Evolutionary conservation across 305 asterid genomes (phyloP).

Genomic region (Nicotiana rustica): DNA sequence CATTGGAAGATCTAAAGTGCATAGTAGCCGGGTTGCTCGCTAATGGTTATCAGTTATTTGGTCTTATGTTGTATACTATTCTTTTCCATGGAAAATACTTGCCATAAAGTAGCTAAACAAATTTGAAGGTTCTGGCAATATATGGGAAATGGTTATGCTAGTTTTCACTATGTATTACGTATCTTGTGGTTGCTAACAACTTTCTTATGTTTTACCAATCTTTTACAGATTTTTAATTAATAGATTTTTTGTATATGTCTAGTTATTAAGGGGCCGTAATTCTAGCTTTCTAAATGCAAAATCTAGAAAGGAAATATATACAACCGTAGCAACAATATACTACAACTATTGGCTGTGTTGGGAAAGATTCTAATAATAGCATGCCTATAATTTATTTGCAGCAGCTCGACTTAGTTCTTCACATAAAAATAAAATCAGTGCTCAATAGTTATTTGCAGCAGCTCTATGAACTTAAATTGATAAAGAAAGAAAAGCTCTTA

Average conservation of each 20-base stretch:
- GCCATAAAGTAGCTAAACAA: background rate
- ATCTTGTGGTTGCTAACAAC: background rate
- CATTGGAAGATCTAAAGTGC: background rate
- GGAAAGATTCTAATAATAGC: slow-evolving; percentile 14
- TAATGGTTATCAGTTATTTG: slow-evolving; percentile 14
- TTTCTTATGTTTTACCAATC: slow-evolving; percentile 18
- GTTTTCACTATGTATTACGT: background rate
- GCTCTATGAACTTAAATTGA: background rate
- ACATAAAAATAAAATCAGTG: background rate
- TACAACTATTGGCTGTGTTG: background rate
- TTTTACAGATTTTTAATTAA: background rate
- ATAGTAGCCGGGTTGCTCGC: background rate
- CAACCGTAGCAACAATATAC: background rate
- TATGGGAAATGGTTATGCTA: background rate
- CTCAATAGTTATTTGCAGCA: background rate
- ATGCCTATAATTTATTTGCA: slow-evolving; percentile 3
- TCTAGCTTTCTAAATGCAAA: background rate
- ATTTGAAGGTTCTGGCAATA: background rate
- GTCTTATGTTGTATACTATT: background rate
- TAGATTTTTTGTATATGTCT: background rate
- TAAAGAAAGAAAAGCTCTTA: slow-evolving; percentile 40
- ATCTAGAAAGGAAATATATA: background rate
- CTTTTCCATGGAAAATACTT: background rate
- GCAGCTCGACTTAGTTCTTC: background rate
- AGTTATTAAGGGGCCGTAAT: background rate